These are phyloP conservation scores for Simmondsia chinensis DNA, from an alignment of 148 eudicot species.

Conservation along the genomic window DNA sequence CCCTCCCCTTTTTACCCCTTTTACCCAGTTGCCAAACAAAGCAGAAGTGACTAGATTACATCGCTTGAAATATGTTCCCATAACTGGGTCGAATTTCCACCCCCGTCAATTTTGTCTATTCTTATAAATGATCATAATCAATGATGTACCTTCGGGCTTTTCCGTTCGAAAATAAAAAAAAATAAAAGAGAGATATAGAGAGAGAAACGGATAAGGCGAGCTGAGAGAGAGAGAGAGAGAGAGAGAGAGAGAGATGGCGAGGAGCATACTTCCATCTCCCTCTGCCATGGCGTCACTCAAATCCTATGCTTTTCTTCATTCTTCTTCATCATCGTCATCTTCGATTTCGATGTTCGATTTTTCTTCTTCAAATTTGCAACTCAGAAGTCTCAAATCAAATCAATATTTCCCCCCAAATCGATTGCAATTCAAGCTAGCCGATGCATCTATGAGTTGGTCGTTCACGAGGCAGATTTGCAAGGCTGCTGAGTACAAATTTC, in stretches of 20 bases:
- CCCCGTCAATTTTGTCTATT: too few species aligned
- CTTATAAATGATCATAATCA: too few species aligned
- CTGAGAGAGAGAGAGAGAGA: not conserved
- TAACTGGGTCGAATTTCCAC: too few species aligned
- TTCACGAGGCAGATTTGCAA: conserved; percentile 31
- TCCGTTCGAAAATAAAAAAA: too few species aligned
- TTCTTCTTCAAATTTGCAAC: not conserved
- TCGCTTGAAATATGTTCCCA: too few species aligned
- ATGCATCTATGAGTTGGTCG: not conserved
- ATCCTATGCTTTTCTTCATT: conserved; percentile 1
- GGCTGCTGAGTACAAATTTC: conserved; percentile 82
- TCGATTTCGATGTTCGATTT: conserved; percentile 1
- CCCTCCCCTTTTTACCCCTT: too few species aligned
- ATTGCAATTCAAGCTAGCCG: not conserved
- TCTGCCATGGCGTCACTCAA: not conserved
- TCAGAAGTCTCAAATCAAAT: conserved; percentile 1
- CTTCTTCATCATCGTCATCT: not conserved
- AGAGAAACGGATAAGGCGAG: conserved; percentile 16
- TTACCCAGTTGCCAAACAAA: too few species aligned
- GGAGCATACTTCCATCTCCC: conserved; percentile 9
- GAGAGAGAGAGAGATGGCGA: conserved; percentile 18
- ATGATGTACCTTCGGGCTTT: too few species aligned
- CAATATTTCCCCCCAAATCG: too few species aligned
- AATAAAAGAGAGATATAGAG: too few species aligned
- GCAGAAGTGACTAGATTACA: too few species aligned